Base-by-base conservation (phyloP, 1,284 basidiomycete genomes). In the Pisolithus thermaeus region DNA sequence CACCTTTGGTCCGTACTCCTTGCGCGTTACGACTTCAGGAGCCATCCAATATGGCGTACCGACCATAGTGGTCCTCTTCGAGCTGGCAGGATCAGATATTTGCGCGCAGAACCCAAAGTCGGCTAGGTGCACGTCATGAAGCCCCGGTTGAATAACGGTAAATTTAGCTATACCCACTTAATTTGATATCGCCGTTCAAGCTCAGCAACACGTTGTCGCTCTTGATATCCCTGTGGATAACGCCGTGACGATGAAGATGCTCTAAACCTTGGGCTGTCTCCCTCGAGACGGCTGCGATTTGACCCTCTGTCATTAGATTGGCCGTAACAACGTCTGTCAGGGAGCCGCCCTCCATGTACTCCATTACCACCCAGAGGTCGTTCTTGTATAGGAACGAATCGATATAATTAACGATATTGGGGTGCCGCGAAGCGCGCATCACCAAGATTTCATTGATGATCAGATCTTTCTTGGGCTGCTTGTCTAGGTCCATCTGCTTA, bases 41-140 rank as follows among this genome's bases (percentile, higher is more conserved):
- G 97, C 96, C 96, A 99, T 99, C 96, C 96, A 99, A 68, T 98
- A 99, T 1, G 97, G 97, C 7, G 97, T 98, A 3, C 97, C 97
- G 44, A 98, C 96, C 96, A 99, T 98, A n/a, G 97, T 99, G 30
- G 94, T 97, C 32, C 96, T 87, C 75, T 98, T 98, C 5, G 94
- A 83, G 58, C 90, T 84, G 7, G 85, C 80, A 8, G 84, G 83
- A 61, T 97, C 95, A 25, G 92, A 92, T 53, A 98, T 95, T 71
- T 97, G 92, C 0, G 96, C 97, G 60, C 96, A 98, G 79, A 98
- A 98, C 4, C 96, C 96, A 72, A 99, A 99, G 73, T 99, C 96
- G 70, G 96, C 94, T 96, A 63, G 25, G 25, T 14, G 14, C 3
- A 46, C 28, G 32, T 54, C 12, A 20, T 20, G 18, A 58, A 47